A percentile compares a stretch with the other conserved stretches of the same genome.
phyloP scores from a whole-genome alignment of 768 basidiomycete genomes.

The Pulveroboletus sp. region DNA sequence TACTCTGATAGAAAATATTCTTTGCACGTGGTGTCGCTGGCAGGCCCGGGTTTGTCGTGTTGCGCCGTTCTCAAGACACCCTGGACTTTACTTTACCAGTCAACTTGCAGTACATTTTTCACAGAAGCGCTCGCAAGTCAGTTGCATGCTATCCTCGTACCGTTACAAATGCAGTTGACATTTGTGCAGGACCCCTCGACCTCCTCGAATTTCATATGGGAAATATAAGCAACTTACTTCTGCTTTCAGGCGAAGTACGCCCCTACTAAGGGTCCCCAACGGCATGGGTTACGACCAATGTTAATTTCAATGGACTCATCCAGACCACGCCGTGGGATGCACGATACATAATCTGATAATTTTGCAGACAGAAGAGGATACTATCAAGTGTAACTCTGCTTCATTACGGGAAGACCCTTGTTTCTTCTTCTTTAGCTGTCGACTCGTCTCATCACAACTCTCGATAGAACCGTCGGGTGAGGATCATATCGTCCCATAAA shows the following conservation, averaged over 20 bases:
- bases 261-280: not conserved
- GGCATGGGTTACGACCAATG: not conserved
- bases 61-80: too few relatives aligned
- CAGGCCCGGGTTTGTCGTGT: too few relatives aligned
- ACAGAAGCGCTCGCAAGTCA: too few relatives aligned
- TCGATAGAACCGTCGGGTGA: too few relatives aligned
- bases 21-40: constrained; percentile 1
- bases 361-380: not conserved
- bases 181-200: too few relatives aligned
- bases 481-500: not conserved
- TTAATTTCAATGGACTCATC: not conserved
- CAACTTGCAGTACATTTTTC: too few relatives aligned
- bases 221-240: too few relatives aligned
- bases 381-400: not conserved
- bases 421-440: not conserved
- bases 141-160: too few relatives aligned
- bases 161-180: too few relatives aligned
- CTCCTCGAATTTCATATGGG: too few relatives aligned
- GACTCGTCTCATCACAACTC: not conserved
- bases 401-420: not conserved
- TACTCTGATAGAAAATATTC: not conserved
- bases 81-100: too few relatives aligned
- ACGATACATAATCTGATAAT: not conserved
- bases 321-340: not conserved
- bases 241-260: too few relatives aligned